Base-by-base conservation (phyloP, 2,329 filamentous ascomycete genomes). In the Cytospora mali region DNA sequence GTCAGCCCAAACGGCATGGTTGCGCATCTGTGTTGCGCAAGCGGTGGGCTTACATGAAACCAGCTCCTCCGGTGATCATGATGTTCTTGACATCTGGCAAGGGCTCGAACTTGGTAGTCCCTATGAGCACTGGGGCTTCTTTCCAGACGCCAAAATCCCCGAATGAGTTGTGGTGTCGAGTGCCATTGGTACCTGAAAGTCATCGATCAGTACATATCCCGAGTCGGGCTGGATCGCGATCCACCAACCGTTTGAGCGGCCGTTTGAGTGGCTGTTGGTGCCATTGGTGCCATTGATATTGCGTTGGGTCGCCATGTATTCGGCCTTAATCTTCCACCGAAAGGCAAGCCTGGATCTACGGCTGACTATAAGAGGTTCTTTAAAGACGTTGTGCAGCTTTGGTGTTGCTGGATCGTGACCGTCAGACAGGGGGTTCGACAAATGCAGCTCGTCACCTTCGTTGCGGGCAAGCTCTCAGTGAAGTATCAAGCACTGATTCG, bases 61-160 rank as follows among this genome's bases (percentile, higher is more conserved):
- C 91, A 66, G 90, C 91, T 59, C 91, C 91, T 55, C 91, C 91
- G 23, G 91, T 94, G 66, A 95, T 84, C 83, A 94, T 88, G 69
- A 94, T 93, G 71, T 92, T 93, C 75, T 85, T 89, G 60, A 91
- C 86, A 74, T 89, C 86, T 27, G 82, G 78, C 6, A 88, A 79
- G 50, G 89, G 86, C 70, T 88, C 84, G 68, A 90, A 93, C 67
- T 84, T 86, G 64, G 89, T 91, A 68, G 81, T 87, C 39, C 90
- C 90, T 13, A 74, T 87, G 60, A 93, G 79, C 29, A 92, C 73
- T 21, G 90, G 90, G 2, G 90, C 89, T 55, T 88, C 82, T 70
- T 86, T 87, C 88, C 89, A 93, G 64, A 91, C 75, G 42, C 87
- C 86, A 66, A 82, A 80, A 69, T 88, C 85, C 68, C 83, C 80